Base-by-base conservation (phyloP, 2,329 filamentous ascomycete genomes). In the Aureobasidium sp. region DNA sequence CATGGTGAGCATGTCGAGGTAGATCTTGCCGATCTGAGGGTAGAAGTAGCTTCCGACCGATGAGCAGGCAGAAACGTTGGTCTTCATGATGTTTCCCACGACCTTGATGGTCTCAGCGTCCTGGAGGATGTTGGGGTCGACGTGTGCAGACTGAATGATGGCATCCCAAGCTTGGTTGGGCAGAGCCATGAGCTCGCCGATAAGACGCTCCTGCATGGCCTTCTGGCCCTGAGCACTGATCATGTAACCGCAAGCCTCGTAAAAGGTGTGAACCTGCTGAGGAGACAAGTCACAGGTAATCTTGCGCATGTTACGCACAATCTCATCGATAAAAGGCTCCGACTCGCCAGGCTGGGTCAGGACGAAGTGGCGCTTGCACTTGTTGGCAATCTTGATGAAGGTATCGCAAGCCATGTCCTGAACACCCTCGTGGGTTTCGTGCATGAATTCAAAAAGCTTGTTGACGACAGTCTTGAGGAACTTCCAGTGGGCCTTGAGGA, bases 381-480 rank as follows among this genome's bases (percentile, higher is more conserved):
- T 95, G 73, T 95, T 93, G 27, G 94, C 95, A 72, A 99, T 99
- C 80, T 99, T 99, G 77, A 99, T 99, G 70, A 99, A 99, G 0
- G 94, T 99, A 75, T 99, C 95, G 73, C 94, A 99, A 69, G 94
- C 94, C 95, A 99, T 99, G 76, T 99, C 94, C 76, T 99, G 95
- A 27, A 99, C 94, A 86, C 89, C 94, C 79, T 99, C 94, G 70
- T 99, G 94, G 1, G 94, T 97, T 75, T 99, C 94, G 74, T 99
- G 94, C 94, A 99, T 99, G 72, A 99, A 99, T 77, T 99, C 94
- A 70, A 99, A 99, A 5, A 99, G 83, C 79, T 99, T 99, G 78
- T 99, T 99, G 70, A 99, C 94, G 19, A 99, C 94, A 2, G 94
- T 99, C 84, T 99, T 99, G 60, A 99, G 80, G 77, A 99, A 99